Evolutionary conservation across 225 moss, liverwort and hornwort genomes (phyloP), one percentile per base, ranked within the genome.

Genomic region (Thuidium tamariscinum): DNA sequence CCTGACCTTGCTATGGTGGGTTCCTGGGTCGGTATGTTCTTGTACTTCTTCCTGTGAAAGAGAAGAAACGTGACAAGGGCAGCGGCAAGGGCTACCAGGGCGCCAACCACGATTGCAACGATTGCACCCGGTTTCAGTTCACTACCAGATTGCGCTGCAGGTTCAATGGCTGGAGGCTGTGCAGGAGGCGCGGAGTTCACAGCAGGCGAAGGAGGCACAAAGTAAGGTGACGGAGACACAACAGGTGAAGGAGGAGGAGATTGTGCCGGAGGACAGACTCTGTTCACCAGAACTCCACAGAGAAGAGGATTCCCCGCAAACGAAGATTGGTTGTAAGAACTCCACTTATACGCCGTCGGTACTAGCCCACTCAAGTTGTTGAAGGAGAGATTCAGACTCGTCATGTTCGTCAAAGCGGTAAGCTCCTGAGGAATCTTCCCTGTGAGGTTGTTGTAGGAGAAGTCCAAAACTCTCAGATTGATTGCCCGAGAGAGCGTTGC

Each of bases 271-370:
- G 32, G n/a, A 57, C 91, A 91, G 19, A 76, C 23, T 60, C 64
- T 82, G 46, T 87, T 52, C 74, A 93, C 75, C 69, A 57, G 30
- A 3, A 13, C 7, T 67, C 95, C 93, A 81, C 97, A 97, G n/a
- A 97, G 92, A 46, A 68, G 63, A 32, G 79, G 85, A 83, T 97
- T 93, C 8, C 93, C 95, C 25, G 74, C 65, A 63, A 92, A 96
- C 7, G 89, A 93, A 9, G 89, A 63, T 26, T 75, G 61, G 26
- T 16, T 42, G 36, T 92, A 95, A 16, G 44, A 90, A 25, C 5
- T 32, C 89, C 95, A 95, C 77, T 82, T 92, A 16, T 86, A 87
- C 9, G 71, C 74, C n/a, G 82, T 54, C 6, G 91, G 93, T 41
- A 92, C 82, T 78, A 79, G 80, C 32, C 93, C 93, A 46, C 92